phyloP scores from a whole-genome alignment of 352 stramenopile species.

The Phytophthora lateralis region DNA sequence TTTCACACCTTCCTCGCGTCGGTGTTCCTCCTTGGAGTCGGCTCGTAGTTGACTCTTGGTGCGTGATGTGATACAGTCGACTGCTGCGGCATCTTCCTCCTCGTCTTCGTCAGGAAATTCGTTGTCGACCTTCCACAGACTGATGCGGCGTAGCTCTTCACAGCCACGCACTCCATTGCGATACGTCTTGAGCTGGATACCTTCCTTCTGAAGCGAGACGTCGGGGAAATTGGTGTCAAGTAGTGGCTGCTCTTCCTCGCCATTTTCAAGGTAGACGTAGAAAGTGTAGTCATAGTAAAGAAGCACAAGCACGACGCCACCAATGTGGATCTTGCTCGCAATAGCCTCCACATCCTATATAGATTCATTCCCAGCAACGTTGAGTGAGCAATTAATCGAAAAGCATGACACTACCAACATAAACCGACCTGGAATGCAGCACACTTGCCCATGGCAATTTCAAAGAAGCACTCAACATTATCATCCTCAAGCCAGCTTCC shows the following conservation, averaged over 20 bases:
- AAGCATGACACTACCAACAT: background rate
- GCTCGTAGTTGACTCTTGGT: constrained; percentile 32
- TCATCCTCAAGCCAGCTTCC: constrained; percentile 92
- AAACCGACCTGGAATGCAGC: constrained; percentile 56
- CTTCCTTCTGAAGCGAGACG: constrained; percentile 89
- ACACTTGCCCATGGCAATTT: constrained; percentile 83
- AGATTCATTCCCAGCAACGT: background rate
- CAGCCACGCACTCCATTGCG: constrained; percentile 70
- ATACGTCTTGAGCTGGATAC: constrained; percentile 87
- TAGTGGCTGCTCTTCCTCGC: constrained; percentile 90
- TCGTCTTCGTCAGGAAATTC: constrained; percentile 63
- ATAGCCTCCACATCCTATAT: constrained; percentile 92
- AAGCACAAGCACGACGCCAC: constrained; percentile 90
- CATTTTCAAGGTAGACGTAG: constrained; percentile 91
- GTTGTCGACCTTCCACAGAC: constrained; percentile 82
- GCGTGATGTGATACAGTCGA: constrained; percentile 34
- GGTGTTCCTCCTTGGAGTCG: constrained; percentile 62
- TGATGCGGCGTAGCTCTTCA: constrained; percentile 68
- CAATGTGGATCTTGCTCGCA: constrained; percentile 94
- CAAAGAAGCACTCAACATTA: constrained; percentile 92
- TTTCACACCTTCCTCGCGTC: constrained; percentile 71
- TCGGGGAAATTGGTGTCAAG: constrained; percentile 95
- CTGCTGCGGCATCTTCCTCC: constrained; percentile 34
- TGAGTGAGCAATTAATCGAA: background rate
- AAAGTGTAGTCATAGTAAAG: constrained; percentile 94